A percentile compares a stretch with the other conserved stretches of the same genome.
Conservation (phyloP, 1,284 basidiomycete genomes). For the Pisolithus thermaeus region DNA sequence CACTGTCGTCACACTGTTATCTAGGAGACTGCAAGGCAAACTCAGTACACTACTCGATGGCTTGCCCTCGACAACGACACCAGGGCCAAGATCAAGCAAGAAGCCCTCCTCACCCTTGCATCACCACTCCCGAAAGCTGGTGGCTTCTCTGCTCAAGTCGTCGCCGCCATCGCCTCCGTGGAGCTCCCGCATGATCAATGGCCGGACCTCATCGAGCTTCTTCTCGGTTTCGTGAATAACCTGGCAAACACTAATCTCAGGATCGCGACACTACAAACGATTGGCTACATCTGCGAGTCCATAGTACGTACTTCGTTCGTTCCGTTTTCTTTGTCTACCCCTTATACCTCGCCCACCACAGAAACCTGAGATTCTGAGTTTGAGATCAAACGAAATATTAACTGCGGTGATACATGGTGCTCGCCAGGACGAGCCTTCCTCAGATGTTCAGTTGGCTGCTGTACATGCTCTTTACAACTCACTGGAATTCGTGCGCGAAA, state of each 20-base stretch:
- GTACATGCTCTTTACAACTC: constrained; percentile 94
- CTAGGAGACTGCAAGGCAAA: constrained; percentile 76
- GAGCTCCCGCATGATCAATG: constrained; percentile 88
- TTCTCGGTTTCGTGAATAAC: constrained; percentile 85
- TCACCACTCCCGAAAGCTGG: constrained; percentile 74
- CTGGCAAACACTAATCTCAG: constrained; percentile 72
- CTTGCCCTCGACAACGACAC: constrained; percentile 63
- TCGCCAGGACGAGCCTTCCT: constrained; percentile 91
- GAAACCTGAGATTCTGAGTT: constrained; percentile 87
- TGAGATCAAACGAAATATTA: constrained; percentile 94
- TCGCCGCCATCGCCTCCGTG: constrained; percentile 89
- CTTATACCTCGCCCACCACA: constrained; percentile 28
- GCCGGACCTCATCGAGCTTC: constrained; percentile 84
- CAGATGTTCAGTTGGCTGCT: constrained; percentile 93
- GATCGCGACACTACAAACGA: constrained; percentile 89
- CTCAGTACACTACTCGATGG: constrained; percentile 79
- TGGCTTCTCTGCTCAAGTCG: constrained; percentile 86
- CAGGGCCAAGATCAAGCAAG: constrained; percentile 84
- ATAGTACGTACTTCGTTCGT: constrained; percentile 60
- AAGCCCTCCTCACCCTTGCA: constrained; percentile 77
- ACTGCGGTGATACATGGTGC: constrained; percentile 99
- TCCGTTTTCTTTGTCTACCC: constrained; percentile 8
- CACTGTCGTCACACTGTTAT: constrained; percentile 7
- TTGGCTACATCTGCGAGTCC: constrained; percentile 95
- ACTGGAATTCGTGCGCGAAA: constrained; percentile 95